These are phyloP conservation scores for Elsinoe ampelina DNA, from an alignment of 2,329 filamentous ascomycete species.

Conservation along the genomic window DNA sequence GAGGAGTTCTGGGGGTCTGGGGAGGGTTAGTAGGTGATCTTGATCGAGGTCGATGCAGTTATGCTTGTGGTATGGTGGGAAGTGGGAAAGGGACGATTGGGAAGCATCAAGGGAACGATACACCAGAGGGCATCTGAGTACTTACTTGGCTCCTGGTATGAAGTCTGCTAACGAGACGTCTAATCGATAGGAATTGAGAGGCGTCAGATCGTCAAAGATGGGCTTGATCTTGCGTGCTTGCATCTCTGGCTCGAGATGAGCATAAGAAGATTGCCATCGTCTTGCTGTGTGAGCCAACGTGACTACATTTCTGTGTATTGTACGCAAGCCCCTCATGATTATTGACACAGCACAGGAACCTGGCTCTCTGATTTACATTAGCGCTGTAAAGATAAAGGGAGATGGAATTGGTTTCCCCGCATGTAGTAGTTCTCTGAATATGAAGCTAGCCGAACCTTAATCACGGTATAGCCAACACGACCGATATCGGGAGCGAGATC, in stretches of 20 bases:
- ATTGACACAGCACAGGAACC: too few relatives aligned
- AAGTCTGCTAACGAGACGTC: slow-evolving; percentile 51
- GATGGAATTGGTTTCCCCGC: too few relatives aligned
- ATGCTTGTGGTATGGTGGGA: slow-evolving; percentile 19
- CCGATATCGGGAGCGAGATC: too few relatives aligned
- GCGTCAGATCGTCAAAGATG: slow-evolving; percentile 49
- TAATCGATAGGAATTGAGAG: slow-evolving; percentile 57
- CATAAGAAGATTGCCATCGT: slow-evolving; percentile 28
- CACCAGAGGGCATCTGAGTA: background rate
- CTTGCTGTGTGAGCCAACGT: background rate
- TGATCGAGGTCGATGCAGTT: slow-evolving; percentile 10
- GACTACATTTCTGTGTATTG: too few relatives aligned
- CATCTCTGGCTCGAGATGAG: slow-evolving; percentile 36
- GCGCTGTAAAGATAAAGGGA: too few relatives aligned
- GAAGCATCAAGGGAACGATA: background rate
- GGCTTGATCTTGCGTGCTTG: slow-evolving; percentile 40
- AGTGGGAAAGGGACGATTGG: slow-evolving; percentile 13
- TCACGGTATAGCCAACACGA: too few relatives aligned
- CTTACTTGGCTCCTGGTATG: slow-evolving; percentile 32
- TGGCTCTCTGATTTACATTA: too few relatives aligned
- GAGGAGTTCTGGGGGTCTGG: slow-evolving; percentile 26
- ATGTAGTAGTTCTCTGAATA: too few relatives aligned
- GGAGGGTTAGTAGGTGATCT: slow-evolving; percentile 16
- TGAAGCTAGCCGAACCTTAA: too few relatives aligned
- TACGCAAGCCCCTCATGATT: too few relatives aligned